A percentile compares a stretch with the other conserved stretches of the same genome.
Evolutionary conservation across 768 basidiomycete species (phyloP).

Genomic region (Rhizopogon vesiculosus): DNA sequence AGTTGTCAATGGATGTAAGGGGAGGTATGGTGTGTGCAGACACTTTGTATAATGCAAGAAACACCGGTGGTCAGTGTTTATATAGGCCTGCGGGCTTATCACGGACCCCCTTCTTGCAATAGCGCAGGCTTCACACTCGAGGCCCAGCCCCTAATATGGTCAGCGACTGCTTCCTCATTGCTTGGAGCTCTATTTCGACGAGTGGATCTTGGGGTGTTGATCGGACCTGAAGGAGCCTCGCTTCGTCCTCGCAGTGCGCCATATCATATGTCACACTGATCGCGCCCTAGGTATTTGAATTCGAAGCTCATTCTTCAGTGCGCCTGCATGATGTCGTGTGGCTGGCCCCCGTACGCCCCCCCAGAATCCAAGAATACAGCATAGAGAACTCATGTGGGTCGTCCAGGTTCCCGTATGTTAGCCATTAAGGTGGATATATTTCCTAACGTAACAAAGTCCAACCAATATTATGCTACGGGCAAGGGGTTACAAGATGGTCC

Average conservation of each 20-base stretch:
- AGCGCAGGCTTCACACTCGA: conserved; percentile 3
- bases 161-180: neutral
- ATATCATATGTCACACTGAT: neutral
- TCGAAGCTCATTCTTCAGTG: neutral
- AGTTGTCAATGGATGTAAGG: neutral
- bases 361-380: neutral
- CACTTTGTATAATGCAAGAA: neutral
- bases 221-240: neutral
- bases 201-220: neutral
- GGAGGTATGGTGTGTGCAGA: neutral
- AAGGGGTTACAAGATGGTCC: neutral
- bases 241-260: neutral
- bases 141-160: neutral
- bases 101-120: conserved; percentile 1
- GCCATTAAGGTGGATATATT: neutral
- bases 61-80: neutral
- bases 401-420: neutral
- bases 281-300: too few species aligned
- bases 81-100: conserved; percentile 1
- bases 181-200: neutral
- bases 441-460: conserved; percentile 2
- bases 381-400: neutral
- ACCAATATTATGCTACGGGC: conserved; percentile 11
- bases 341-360: neutral
- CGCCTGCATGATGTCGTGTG: neutral